These are phyloP conservation scores for Calophaca sinica DNA, from an alignment of 306 rosid genomes.

Conservation along the genomic window DNA sequence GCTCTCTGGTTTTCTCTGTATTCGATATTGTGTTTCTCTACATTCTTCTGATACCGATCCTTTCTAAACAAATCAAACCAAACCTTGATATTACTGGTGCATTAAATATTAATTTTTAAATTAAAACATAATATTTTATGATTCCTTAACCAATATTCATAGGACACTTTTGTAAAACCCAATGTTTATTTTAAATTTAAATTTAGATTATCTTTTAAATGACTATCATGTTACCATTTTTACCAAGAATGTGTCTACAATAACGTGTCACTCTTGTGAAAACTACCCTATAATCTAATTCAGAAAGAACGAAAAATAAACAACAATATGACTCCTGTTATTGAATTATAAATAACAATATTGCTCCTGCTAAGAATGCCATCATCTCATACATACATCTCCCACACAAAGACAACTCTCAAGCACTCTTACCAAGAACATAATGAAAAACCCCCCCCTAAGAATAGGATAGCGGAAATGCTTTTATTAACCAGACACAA, in stretches of 20 bases:
- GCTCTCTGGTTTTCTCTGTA: too few relatives aligned
- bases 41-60: too few relatives aligned
- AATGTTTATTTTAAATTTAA: too few relatives aligned
- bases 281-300: not conserved
- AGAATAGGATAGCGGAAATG: slow-evolving; percentile 44
- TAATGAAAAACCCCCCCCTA: slow-evolving; percentile 45
- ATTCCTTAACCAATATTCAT: too few relatives aligned
- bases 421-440: slow-evolving; percentile 56
- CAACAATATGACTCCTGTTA: slow-evolving; percentile 41
- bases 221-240: too few relatives aligned
- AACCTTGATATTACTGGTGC: too few relatives aligned
- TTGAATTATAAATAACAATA: slow-evolving; percentile 44
- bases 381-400: slow-evolving; percentile 49
- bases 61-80: too few relatives aligned
- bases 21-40: too few relatives aligned
- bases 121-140: too few relatives aligned
- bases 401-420: slow-evolving; percentile 48
- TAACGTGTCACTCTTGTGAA: not conserved
- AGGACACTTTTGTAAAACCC: too few relatives aligned
- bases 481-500: slow-evolving; percentile 56
- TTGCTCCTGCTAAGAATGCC: slow-evolving; percentile 55
- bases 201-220: too few relatives aligned
- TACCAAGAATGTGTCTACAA: not conserved
- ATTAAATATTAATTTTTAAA: too few relatives aligned
- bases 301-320: not conserved